Percentiles rank a stretch among this genome's conserved stretches.
These are phyloP conservation scores for Gautieria morchelliformis DNA, from an alignment of 768 basidiomycete genomes.

Conservation along the genomic window DNA sequence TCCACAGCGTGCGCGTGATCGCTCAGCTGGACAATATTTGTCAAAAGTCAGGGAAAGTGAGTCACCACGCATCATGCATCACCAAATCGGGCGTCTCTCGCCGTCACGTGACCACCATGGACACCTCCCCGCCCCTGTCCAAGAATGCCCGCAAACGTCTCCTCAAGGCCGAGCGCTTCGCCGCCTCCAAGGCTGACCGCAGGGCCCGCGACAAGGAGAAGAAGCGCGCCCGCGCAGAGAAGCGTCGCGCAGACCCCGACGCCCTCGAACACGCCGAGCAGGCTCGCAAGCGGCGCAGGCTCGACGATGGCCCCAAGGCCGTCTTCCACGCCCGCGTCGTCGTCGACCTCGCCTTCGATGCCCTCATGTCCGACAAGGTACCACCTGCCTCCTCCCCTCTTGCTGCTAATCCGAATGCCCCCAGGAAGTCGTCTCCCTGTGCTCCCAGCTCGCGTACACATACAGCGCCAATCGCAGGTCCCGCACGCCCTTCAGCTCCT, in stretches of 20 bases:
- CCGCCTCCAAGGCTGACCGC: conserved; percentile 60
- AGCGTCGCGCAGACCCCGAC: conserved; percentile 51
- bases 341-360: conserved; percentile 87
- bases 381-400: too few species aligned
- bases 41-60: too few species aligned
- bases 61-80: too few species aligned
- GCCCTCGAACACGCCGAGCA: conserved; percentile 23
- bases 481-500: conserved; percentile 51
- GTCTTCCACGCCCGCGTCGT: conserved; percentile 58
- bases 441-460: conserved; percentile 83
- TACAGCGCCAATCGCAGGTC: conserved; percentile 82
- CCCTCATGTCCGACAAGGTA: conserved; percentile 90
- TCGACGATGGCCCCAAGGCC: conserved; percentile 17
- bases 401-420: not conserved
- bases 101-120: too few species aligned
- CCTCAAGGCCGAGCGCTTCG: conserved; percentile 57
- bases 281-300: conserved; percentile 29
- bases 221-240: conserved; percentile 48
- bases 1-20: too few species aligned
- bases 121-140: conserved; percentile 38
- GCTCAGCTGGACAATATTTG: too few species aligned
- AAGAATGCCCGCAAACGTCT: conserved; percentile 75
- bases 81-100: too few species aligned
- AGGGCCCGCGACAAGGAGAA: conserved; percentile 73
- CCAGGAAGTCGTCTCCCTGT: conserved; percentile 86